Base-by-base conservation (phyloP, 1,284 basidiomycete species). In the Ganoderma meredithae region DNA sequence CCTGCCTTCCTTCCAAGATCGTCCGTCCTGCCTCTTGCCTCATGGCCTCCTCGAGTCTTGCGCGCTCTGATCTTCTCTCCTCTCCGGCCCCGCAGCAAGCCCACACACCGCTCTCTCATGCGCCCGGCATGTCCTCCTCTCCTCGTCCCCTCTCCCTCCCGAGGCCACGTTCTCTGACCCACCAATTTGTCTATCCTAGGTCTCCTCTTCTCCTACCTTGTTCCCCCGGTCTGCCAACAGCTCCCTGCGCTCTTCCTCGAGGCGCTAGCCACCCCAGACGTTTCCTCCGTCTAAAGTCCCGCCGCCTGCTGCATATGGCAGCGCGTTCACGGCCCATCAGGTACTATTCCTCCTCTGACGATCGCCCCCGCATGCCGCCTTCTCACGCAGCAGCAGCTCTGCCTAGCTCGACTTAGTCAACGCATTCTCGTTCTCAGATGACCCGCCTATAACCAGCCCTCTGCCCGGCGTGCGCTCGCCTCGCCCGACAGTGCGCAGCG, bases 401-500 rank as follows among this genome's bases (percentile, higher is more conserved):
- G n/a, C 19, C 39, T n/a, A 6, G 39, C 58, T 25, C 56, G 58
- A 39, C 58, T 41, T 43, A 15, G 39, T 60, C 22, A 43, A 60
- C 36, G 39, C 27, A n/a, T 67, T 65, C 70, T 67, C 27, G 17
- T 67, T 65, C 70, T 67, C 70, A 71, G 70, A 69, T 67, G 70
- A 71, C 70, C 36, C 1, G 36, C 6, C 68, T 66, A 65, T 65
- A 60, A 60, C 39, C 9, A 60, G 58, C 58, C 58, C 22, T 60
- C 39, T 39, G 58, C 58, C 60, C 64, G 55, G 61, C 40, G 63
- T 40, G 62, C 62, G 64, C 66, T 33, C 43, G n/a, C 56, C 66
- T 33, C 43, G n/a, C 56, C 67, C 63, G 69, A 43, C 69, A 39
- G 63, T 55, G 52, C 65, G 62, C 68, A 56, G 61, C 60, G 44